Percentiles rank a stretch among this genome's conserved stretches.
Evolutionary conservation across 495 filamentous ascomycete genomes (phyloP).

Genomic region (Mytilinidion resinicola): DNA sequence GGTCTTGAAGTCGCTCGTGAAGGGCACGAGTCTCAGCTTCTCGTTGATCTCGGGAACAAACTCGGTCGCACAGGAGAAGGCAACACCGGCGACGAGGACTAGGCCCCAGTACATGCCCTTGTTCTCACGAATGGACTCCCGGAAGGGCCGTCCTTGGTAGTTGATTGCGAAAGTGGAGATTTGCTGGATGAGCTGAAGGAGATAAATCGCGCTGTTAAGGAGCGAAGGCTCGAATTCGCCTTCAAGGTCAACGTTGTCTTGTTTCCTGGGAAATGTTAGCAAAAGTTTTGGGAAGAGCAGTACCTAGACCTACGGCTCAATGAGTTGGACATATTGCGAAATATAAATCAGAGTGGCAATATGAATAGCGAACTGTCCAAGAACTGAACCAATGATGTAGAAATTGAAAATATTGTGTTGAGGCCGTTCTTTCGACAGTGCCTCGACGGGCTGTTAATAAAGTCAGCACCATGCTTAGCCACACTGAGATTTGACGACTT

Average conservation of each 20-base stretch:
- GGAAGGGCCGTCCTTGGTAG: slow-evolving; percentile 97
- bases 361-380: slow-evolving; percentile 96
- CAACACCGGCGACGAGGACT: slow-evolving; percentile 76
- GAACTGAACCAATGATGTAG: slow-evolving; percentile 96
- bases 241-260: slow-evolving; percentile 77
- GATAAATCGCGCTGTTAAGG: slow-evolving; percentile 94
- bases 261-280: slow-evolving; percentile 36
- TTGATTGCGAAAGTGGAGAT: slow-evolving; percentile 99
- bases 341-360: slow-evolving; percentile 93
- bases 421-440: slow-evolving; percentile 90
- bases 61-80: slow-evolving; percentile 94
- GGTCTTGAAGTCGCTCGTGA: slow-evolving; percentile 80
- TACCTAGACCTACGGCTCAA: slow-evolving; percentile 61
- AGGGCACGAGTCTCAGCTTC: slow-evolving; percentile 88
- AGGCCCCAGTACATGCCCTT: slow-evolving; percentile 97
- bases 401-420: slow-evolving; percentile 99
- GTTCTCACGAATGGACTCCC: slow-evolving; percentile 92
- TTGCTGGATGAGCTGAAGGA: slow-evolving; percentile 96
- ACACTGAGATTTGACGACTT: slow-evolving; percentile 17
- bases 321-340: slow-evolving; percentile 73
- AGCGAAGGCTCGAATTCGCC: slow-evolving; percentile 91
- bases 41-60: slow-evolving; percentile 93
- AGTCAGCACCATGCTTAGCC: slow-evolving; percentile 7
- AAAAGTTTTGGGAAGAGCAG: background rate
- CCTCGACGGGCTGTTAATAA: slow-evolving; percentile 67